These are phyloP conservation scores for Brassica incana DNA, from an alignment of 345 rosid species.

Conservation along the genomic window DNA sequence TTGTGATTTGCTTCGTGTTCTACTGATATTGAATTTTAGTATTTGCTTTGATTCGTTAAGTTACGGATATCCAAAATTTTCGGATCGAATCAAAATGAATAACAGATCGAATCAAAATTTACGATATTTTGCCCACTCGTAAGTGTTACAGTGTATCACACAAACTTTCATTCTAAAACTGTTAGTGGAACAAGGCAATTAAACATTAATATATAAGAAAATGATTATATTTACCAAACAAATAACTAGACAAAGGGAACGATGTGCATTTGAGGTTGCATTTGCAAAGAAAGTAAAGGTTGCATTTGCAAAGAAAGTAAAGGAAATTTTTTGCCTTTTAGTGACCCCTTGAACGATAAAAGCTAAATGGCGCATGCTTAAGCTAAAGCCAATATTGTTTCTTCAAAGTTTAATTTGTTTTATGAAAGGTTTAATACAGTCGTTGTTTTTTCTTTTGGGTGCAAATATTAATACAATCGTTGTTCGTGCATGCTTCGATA, in stretches of 20 bases:
- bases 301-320: background rate
- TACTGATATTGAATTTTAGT: too few species aligned
- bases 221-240: background rate
- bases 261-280: slow-evolving; percentile 5
- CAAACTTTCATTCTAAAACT: background rate
- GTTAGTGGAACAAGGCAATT: background rate
- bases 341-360: slow-evolving; percentile 23
- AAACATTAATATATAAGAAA: background rate
- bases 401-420: background rate
- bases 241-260: too few species aligned
- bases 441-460: background rate
- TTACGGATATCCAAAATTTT: too few species aligned
- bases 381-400: background rate
- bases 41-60: too few species aligned
- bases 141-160: background rate
- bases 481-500: background rate
- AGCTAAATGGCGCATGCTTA: slow-evolving; percentile 29
- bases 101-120: too few species aligned
- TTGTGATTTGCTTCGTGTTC: too few species aligned
- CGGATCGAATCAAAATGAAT: too few species aligned
- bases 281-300: background rate
- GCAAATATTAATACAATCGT: background rate
- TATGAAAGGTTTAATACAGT: background rate
- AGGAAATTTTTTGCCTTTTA: background rate
- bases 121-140: too few species aligned